Percentiles rank a stretch among this genome's conserved stretches.
These are phyloP conservation scores for Tetrapisispora fleetii DNA, from an alignment of 805 yeast genomes.

Conservation along the genomic window DNA sequence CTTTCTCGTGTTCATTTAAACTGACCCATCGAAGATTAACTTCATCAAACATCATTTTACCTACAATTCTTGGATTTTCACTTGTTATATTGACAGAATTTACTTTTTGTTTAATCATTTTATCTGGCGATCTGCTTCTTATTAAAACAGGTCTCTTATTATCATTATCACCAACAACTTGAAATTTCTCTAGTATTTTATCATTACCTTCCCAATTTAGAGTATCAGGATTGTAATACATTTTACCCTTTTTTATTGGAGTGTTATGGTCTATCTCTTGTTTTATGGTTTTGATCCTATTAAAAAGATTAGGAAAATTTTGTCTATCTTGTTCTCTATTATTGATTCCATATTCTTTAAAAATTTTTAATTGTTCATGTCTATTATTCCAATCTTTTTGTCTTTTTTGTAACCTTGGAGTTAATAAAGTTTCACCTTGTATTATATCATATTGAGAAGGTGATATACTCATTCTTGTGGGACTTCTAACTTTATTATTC, in stretches of 20 bases:
- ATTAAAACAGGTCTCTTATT: constrained; percentile 18
- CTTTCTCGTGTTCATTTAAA: constrained; percentile 17
- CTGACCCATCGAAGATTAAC: constrained; percentile 25
- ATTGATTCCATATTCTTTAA: constrained; percentile 10
- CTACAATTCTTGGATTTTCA: constrained; percentile 18
- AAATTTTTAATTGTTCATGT: constrained; percentile 13
- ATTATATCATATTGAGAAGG: constrained; percentile 23
- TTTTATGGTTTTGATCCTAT: constrained; percentile 24
- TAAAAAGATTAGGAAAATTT: constrained; percentile 1
- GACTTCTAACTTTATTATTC: background rate
- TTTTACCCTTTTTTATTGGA: constrained; percentile 24
- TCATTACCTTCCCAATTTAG: constrained; percentile 27
- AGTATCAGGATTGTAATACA: constrained; percentile 24
- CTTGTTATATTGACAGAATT: background rate
- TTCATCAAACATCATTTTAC: constrained; percentile 28
- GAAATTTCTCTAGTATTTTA: constrained; percentile 18
- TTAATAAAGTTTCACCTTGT: constrained; percentile 18
- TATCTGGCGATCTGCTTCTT: constrained; percentile 4
- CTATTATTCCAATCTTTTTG: constrained; percentile 14
- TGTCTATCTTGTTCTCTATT: background rate
- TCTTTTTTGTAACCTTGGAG: constrained; percentile 22
- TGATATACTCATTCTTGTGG: constrained; percentile 12
- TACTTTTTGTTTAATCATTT: background rate
- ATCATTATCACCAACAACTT: constrained; percentile 14
- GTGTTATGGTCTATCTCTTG: constrained; percentile 28